phyloP scores from a whole-genome alignment of 2,329 filamentous ascomycete genomes.

The Fusarium udum region DNA sequence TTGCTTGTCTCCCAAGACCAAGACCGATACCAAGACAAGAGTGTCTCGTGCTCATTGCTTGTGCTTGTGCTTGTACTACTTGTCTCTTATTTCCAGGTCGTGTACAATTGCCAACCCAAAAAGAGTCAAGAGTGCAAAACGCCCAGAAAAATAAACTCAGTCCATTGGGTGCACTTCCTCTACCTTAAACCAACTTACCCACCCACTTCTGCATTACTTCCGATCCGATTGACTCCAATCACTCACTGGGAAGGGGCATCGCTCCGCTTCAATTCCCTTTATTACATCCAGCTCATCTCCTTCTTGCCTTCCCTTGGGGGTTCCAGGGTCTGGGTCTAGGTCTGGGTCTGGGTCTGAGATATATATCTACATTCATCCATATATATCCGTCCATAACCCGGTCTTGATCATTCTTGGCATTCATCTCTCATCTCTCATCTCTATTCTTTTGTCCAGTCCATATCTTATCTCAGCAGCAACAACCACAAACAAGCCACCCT shows the following conservation, averaged over 20 bases:
- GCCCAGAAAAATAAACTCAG: constrained; percentile 20
- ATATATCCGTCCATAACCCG: constrained; percentile 1
- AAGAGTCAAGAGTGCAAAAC: constrained; percentile 22
- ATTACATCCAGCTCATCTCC: constrained; percentile 9
- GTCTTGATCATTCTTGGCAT: constrained; percentile 24
- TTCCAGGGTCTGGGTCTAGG: neutral
- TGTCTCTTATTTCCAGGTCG: constrained; percentile 5
- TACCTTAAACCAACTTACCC: constrained; percentile 12
- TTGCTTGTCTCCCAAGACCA: constrained; percentile 11
- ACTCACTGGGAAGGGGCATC: neutral
- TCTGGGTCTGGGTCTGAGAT: neutral
- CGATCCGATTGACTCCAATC: constrained; percentile 1
- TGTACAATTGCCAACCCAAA: neutral
- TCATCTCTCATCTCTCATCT: constrained; percentile 29
- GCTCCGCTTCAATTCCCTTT: constrained; percentile 10
- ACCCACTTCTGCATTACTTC: constrained; percentile 4
- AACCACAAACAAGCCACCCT: neutral
- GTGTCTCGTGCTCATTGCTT: neutral
- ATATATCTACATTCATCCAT: constrained; percentile 6
- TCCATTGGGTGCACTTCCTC: constrained; percentile 12
- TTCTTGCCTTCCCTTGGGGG: neutral
- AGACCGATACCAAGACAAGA: neutral
- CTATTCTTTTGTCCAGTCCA: neutral
- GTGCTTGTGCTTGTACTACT: neutral
- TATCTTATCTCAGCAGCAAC: constrained; percentile 7